Evolutionary conservation across 169 alveolate species (phyloP), one percentile per base, ranked within the genome.

Genomic region (Plasmodium inui): DNA sequence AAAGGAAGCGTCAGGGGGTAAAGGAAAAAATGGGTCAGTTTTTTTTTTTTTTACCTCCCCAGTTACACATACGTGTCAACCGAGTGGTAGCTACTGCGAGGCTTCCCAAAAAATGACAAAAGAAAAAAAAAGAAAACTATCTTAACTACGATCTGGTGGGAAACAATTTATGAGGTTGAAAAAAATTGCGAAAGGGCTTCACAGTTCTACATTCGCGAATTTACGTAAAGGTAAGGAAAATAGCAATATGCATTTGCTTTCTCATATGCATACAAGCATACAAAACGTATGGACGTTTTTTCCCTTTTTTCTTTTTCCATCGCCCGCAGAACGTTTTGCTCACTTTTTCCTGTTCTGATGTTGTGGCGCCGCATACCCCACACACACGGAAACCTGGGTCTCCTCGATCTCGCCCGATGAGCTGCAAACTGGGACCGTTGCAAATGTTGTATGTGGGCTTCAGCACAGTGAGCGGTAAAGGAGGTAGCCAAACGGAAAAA

Each of bases 1-100:
- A 39, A 19, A 80, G n/a, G 34, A 19, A 39, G n/a, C 57, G 85
- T 80, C 85, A 80, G 85, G 72, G 26, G 57, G 30, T 1, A 80
- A 80, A 44, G 46, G 46, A 46, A 80, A 19, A n/a, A 50, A 80
- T 26, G 14, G 46, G 46, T 41, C 19, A 19, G 6, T 79, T 79
- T 79, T 79, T 79, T 32, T 78, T 79, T 74, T 74, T 74, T 74
- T 32, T 30, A 30, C 41, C 41, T 73, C 41, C 41, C 44, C 55
- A 9, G 19, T 73, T 73, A 73, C 53, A 30, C 82, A 73, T 73
- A 8, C 22, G 14, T 73, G 17, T 30, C 37, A 37, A 78, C 37
- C 44, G 30, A 78, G 14, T 12, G 14, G 12, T 37, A 34, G n/a
- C 85, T 26, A n/a, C 72, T 79, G 32, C 7, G 28, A 46, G 46